phyloP scores from a whole-genome alignment of 2,329 filamentous ascomycete species.

The Colletotrichum sp. region DNA sequence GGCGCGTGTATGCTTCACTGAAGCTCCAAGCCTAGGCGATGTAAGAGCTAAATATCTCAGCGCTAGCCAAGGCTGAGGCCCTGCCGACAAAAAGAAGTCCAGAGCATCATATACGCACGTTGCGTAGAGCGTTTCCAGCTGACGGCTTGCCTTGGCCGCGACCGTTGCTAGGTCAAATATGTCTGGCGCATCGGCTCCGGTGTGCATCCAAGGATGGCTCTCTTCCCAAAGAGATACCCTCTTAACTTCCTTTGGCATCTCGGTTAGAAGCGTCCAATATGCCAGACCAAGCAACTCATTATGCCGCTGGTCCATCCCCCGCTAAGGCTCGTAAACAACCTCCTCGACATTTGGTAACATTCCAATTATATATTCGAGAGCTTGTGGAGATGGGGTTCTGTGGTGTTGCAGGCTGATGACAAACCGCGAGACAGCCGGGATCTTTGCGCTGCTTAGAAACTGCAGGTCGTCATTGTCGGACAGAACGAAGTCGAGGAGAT shows the following conservation, averaged over 20 bases:
- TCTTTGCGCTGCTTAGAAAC: not conserved
- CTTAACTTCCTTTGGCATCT: not conserved
- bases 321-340: not conserved
- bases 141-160: not conserved
- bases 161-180: not conserved
- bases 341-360: not conserved
- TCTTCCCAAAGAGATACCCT: not conserved
- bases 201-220: not conserved
- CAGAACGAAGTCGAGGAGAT: not conserved
- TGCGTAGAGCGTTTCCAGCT: not conserved
- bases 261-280: not conserved
- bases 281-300: not conserved
- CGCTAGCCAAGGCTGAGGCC: not conserved
- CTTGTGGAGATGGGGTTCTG: not conserved
- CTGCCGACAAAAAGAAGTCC: not conserved
- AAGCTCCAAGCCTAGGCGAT: not conserved
- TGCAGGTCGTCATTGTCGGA: not conserved
- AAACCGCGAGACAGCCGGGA: not conserved
- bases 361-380: not conserved
- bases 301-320: not conserved
- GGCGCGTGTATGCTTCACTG: not conserved
- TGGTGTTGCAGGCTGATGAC: not conserved
- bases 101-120: not conserved
- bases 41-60: not conserved
- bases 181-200: not conserved